phyloP scores from a whole-genome alignment of 208 protist species.

The Leishmania martiniquensis region DNA sequence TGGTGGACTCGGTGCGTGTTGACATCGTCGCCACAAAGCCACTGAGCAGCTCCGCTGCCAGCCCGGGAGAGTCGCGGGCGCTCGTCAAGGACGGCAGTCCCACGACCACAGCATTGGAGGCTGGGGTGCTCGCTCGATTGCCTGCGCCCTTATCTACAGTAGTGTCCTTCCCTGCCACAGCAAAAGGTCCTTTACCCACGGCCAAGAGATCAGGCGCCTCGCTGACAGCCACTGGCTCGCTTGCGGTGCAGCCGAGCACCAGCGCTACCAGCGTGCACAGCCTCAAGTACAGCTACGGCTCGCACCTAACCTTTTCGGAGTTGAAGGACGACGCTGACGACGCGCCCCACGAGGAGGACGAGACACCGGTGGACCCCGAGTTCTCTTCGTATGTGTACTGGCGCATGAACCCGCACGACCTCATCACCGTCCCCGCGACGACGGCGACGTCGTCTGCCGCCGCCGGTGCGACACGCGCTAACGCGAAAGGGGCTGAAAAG shows the following conservation, averaged over 20 bases:
- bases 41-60: neutral
- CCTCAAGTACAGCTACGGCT: conserved; percentile 22
- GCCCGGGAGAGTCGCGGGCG: neutral
- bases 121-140: neutral
- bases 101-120: neutral
- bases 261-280: neutral
- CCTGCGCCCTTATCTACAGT: neutral
- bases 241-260: neutral
- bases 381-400: conserved; percentile 83
- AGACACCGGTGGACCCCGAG: conserved; percentile 59
- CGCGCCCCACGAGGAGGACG: conserved; percentile 12
- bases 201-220: neutral
- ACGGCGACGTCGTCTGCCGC: neutral
- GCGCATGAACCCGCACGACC: conserved; percentile 62
- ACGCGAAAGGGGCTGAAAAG: neutral
- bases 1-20: conserved; percentile 15
- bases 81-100: neutral
- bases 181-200: neutral
- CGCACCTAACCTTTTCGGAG: neutral
- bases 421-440: conserved; percentile 27
- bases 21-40: neutral
- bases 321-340: neutral
- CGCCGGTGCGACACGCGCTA: neutral
- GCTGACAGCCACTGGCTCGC: neutral
- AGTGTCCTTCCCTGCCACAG: neutral